These are phyloP conservation scores for Triangularia verruculosa DNA, from an alignment of 2,329 filamentous ascomycete genomes.

Conservation along the genomic window DNA sequence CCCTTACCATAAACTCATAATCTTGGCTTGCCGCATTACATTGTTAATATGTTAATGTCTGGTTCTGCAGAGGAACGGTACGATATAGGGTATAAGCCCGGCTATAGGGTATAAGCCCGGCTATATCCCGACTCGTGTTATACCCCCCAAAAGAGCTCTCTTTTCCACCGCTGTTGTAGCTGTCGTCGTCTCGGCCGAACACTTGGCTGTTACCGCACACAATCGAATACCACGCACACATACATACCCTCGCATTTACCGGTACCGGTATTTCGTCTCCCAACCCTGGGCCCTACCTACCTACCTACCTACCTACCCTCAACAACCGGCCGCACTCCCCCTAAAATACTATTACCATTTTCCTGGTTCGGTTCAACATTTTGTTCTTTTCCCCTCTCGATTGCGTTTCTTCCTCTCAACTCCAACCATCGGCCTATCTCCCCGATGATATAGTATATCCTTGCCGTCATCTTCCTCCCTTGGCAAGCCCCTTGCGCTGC, in stretches of 20 bases:
- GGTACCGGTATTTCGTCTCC: background rate
- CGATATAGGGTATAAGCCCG: no score
- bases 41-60: no score
- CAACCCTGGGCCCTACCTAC: no score
- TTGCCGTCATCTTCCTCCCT: no score
- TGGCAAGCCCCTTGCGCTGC: no score
- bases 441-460: background rate
- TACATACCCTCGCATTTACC: background rate
- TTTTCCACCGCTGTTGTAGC: background rate
- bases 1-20: background rate
- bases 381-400: background rate
- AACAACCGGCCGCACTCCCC: background rate
- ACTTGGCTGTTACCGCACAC: background rate
- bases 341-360: no score
- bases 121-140: background rate
- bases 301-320: no score
- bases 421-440: no score
- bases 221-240: background rate
- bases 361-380: background rate
- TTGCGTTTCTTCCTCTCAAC: background rate
- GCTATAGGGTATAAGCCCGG: background rate
- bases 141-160: background rate
- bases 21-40: no score
- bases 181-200: background rate
- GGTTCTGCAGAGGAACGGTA: background rate